Evolutionary conservation across 2,329 filamentous ascomycete genomes (phyloP), one percentile per base, ranked within the genome.

Genomic region (Fusarium phyllophilum): DNA sequence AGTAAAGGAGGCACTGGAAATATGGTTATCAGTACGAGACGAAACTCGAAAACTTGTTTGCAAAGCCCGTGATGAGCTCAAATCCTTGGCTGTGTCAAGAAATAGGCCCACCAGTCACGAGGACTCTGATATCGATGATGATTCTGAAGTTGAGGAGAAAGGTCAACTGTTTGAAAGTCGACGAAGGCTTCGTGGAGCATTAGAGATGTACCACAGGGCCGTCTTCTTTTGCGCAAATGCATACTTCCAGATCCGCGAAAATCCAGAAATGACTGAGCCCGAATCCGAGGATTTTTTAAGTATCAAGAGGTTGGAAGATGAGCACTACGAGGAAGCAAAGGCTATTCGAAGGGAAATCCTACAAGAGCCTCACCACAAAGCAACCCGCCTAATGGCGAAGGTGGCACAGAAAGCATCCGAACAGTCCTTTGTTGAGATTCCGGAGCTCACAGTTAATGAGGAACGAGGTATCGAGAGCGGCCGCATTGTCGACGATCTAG

Each of bases 181-280:
- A 39, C 89, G 91, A 39, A 76, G 90, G 48, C 85, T 98, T 29
- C 91, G 94, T 15, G 87, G 86, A 26, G 91, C 93, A 6, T 85
- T 97, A 24, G 94, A 97, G 79, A 82, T 97, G 48, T 89, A 96
- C 69, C 96, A 98, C 80, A 91, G 92, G 73, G 94, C 92, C 36
- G 87, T 90, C 2, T 98, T 98, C 83, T 97, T 97, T 79, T 92
- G 92, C 33, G 94, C 92, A 20, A 97, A 95, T 75, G 92, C 91
- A 0, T 91, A 92, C 75, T 98, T 91, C 78, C 94, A 97, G 78
- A 93, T 97, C 70, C 96, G 95, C 78, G 89, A 90, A 2, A 89
- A 95, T 63, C 81, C 88, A 49, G 85, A 89, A 3, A 83, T 92
- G 75, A 94, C 91, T 0, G 79, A 84, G 29, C 89, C 91, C 3